Conservation (phyloP, 192 early-diverging fungal species). For the Rhizoclosmatium sp. region DNA sequence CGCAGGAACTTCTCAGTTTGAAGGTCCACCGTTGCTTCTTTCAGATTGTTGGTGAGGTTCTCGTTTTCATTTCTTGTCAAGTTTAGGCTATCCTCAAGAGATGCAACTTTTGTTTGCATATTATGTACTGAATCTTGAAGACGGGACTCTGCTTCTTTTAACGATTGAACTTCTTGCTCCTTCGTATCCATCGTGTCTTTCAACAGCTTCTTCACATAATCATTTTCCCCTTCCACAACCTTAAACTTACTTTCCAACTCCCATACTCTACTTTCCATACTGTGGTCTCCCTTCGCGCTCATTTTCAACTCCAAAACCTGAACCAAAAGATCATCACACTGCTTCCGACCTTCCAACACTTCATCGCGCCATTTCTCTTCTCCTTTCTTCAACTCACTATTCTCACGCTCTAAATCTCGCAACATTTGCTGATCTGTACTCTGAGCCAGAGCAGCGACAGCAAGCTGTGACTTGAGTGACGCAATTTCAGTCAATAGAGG, state of each 20-base stretch:
- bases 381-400: not conserved
- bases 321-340: not conserved
- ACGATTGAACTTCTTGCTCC: not conserved
- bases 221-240: not conserved
- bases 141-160: no score
- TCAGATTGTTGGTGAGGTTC: no score
- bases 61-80: no score
- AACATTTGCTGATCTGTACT: not conserved
- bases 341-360: not conserved
- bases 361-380: not conserved
- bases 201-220: not conserved
- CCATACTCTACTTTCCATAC: not conserved
- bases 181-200: not conserved
- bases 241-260: not conserved
- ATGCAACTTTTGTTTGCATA: no score
- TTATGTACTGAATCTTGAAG: no score
- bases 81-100: no score
- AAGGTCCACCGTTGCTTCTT: no score
- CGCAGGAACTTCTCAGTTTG: no score
- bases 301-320: not conserved
- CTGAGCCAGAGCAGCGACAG: conserved; percentile 1
- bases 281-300: not conserved
- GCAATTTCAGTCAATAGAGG: conserved; percentile 27
- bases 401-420: not conserved
- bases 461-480: conserved; percentile 1